These are phyloP conservation scores for Pythium chondricola DNA, from an alignment of 352 stramenopile species.

Conservation along the genomic window DNA sequence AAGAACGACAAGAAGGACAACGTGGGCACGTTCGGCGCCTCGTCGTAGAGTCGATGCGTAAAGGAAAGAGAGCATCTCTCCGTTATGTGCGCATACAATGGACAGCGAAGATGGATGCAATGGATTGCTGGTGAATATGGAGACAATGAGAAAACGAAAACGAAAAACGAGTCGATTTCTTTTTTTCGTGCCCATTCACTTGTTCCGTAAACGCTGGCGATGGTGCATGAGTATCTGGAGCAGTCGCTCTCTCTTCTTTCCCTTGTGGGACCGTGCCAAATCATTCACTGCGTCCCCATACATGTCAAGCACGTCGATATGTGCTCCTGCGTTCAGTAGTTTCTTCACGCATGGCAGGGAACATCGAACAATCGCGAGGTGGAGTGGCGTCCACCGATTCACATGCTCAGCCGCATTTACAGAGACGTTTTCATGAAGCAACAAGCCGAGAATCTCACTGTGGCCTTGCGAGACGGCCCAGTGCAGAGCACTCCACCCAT, in stretches of 20 bases:
- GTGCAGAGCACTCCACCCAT: constrained; percentile 73
- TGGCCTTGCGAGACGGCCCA: constrained; percentile 71
- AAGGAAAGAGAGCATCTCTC: constrained; percentile 1
- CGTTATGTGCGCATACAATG: constrained; percentile 1
- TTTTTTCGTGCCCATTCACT: no score
- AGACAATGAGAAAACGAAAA: constrained; percentile 6
- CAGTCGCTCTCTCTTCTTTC: constrained; percentile 37
- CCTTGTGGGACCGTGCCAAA: constrained; percentile 26
- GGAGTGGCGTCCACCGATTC: constrained; percentile 62
- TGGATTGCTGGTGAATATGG: no score
- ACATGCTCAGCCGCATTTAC: constrained; percentile 65
- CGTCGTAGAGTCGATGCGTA: constrained; percentile 36
- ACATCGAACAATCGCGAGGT: constrained; percentile 55
- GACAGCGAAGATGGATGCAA: constrained; percentile 4
- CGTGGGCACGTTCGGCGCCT: constrained; percentile 78
- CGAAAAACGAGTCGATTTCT: neutral
- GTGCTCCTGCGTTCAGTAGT: constrained; percentile 37
- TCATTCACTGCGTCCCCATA: constrained; percentile 53
- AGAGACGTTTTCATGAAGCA: constrained; percentile 34
- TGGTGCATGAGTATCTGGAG: constrained; percentile 34
- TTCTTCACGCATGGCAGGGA: constrained; percentile 34
- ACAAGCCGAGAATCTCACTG: constrained; percentile 33
- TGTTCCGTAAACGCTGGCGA: constrained; percentile 3
- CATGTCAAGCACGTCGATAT: constrained; percentile 29
- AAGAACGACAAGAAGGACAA: constrained; percentile 91